Conservation (phyloP, 2,329 filamentous ascomycete genomes). For the Verticillium nonalfalfae region DNA sequence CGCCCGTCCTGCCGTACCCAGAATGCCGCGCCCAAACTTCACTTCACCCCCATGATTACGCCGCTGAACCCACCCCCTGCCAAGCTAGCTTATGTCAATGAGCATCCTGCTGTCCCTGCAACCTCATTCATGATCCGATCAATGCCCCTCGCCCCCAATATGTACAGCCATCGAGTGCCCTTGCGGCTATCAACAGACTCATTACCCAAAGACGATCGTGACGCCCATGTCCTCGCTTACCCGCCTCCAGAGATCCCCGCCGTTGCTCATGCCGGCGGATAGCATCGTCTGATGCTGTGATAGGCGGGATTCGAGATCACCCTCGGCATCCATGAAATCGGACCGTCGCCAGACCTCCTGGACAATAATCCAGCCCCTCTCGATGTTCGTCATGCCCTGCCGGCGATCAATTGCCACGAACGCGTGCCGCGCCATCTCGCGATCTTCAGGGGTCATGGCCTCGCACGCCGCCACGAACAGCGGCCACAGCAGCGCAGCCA, state of each 20-base stretch:
- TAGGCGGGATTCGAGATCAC: neutral
- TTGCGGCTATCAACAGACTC: neutral
- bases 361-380: slow-evolving; percentile 53
- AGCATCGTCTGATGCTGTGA: neutral
- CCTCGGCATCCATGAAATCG: slow-evolving; percentile 25
- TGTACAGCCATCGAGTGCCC: neutral
- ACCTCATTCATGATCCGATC: neutral
- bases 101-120: neutral
- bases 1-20: no score
- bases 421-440: slow-evolving; percentile 40
- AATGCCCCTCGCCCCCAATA: neutral
- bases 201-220: slow-evolving; percentile 52
- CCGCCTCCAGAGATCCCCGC: slow-evolving; percentile 44
- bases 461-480: slow-evolving; percentile 59
- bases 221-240: slow-evolving; percentile 54
- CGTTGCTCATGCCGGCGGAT: slow-evolving; percentile 11
- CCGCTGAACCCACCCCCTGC: neutral
- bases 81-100: no score
- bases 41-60: neutral
- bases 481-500: slow-evolving; percentile 59
- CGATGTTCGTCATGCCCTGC: slow-evolving; percentile 62
- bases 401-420: slow-evolving; percentile 48
- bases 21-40: no score
- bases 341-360: slow-evolving; percentile 54
- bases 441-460: slow-evolving; percentile 41